Percentiles rank a stretch among this genome's conserved stretches.
These are phyloP conservation scores for Arbutus unedo DNA, from an alignment of 148 eudicot genomes.

Conservation along the genomic window DNA sequence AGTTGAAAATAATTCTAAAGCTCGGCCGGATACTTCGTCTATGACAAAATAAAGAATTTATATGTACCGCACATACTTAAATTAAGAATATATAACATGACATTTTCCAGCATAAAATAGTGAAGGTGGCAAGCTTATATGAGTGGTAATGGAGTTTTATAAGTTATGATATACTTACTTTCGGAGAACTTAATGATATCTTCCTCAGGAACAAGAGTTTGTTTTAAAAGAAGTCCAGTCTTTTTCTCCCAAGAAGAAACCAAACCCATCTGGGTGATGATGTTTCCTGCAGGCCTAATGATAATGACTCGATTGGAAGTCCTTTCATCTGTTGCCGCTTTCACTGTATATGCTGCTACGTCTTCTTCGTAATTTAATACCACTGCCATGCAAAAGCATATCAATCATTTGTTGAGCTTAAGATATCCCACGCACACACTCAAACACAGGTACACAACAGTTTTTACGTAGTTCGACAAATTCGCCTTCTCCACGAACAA, in stretches of 20 bases:
- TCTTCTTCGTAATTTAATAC: slow-evolving; percentile 25
- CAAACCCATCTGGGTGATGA: slow-evolving; percentile 21
- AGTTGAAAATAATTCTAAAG: no score
- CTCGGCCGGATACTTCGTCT: no score
- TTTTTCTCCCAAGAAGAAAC: slow-evolving; percentile 24
- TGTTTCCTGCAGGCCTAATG: slow-evolving; percentile 12
- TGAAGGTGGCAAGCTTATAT: no score
- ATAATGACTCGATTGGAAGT: slow-evolving; percentile 18
- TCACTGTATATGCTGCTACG: slow-evolving; percentile 19
- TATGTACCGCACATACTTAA: no score
- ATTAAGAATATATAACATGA: no score
- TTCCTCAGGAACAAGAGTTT: slow-evolving; percentile 17
- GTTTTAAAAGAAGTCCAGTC: slow-evolving; percentile 13
- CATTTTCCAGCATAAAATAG: no score
- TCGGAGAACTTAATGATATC: slow-evolving; percentile 17
- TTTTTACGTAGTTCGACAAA: no score
- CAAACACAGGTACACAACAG: no score
- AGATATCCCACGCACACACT: no score
- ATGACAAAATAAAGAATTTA: no score
- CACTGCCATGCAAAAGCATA: background rate
- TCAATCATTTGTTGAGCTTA: background rate
- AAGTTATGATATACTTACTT: slow-evolving; percentile 8
- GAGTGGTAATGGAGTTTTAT: no score
- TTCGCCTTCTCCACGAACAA: no score
- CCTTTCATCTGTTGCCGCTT: slow-evolving; percentile 18